A percentile compares a stretch with the other conserved stretches of the same genome.
These are phyloP conservation scores for Schwanniomyces occidentalis DNA, from an alignment of 805 yeast genomes.

Conservation along the genomic window DNA sequence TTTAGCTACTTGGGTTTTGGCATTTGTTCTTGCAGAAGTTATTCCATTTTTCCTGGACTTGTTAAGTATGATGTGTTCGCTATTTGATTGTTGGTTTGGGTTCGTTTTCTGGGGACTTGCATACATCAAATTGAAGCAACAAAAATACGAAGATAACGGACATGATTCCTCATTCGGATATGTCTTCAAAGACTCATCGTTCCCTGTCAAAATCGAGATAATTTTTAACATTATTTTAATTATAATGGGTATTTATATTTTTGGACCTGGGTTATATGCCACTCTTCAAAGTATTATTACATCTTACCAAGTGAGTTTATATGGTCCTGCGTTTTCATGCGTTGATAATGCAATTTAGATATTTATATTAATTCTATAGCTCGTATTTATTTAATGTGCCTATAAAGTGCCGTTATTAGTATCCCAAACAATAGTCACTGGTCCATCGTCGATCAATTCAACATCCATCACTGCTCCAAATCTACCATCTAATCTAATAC, in stretches of 20 bases:
- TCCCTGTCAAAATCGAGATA: slow-evolving; percentile 37
- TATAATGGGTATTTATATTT: slow-evolving; percentile 49
- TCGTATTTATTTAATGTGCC: background rate
- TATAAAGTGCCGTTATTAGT: slow-evolving; percentile 43
- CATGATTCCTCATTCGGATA: slow-evolving; percentile 21
- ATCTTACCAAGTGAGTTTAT: slow-evolving; percentile 48
- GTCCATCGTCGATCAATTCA: slow-evolving; percentile 84
- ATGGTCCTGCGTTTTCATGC: slow-evolving; percentile 56
- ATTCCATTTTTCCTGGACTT: slow-evolving; percentile 65
- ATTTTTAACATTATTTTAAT: slow-evolving; percentile 39
- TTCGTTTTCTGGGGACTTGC: slow-evolving; percentile 66
- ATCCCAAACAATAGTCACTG: slow-evolving; percentile 84
- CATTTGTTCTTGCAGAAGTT: slow-evolving; percentile 61
- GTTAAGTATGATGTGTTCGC: slow-evolving; percentile 57
- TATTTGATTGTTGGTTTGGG: slow-evolving; percentile 68
- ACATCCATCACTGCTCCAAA: slow-evolving; percentile 99
- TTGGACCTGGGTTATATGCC: slow-evolving; percentile 62
- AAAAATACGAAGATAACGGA: slow-evolving; percentile 16
- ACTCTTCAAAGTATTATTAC: slow-evolving; percentile 54
- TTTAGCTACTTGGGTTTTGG: slow-evolving; percentile 47
- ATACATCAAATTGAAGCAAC: slow-evolving; percentile 44
- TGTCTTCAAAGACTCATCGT: slow-evolving; percentile 26
- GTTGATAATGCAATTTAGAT: slow-evolving; percentile 24
- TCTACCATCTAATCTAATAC: slow-evolving; percentile 72
- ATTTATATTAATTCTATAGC: background rate